Percentiles rank a stretch among this genome's conserved stretches.
Evolutionary conservation across 805 yeast genomes (phyloP).

Genomic region (Lipomyces starkeyi): DNA sequence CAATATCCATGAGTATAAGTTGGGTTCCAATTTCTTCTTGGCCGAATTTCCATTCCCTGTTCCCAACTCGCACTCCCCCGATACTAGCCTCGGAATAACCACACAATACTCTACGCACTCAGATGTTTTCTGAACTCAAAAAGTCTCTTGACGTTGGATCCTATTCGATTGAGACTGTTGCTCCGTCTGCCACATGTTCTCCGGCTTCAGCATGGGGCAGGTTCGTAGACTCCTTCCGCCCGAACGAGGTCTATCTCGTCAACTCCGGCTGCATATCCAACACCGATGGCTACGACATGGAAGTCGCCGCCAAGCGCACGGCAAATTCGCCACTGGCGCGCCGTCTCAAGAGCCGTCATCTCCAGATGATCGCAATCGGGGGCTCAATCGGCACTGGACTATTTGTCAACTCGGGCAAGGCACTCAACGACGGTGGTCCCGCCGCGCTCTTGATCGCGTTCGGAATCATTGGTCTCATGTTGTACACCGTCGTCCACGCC

Average conservation of each 20-base stretch:
- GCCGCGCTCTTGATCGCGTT: conserved; percentile 59
- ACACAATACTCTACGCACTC: not conserved
- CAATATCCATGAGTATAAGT: not conserved
- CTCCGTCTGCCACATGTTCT: not conserved
- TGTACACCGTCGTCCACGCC: conserved; percentile 58
- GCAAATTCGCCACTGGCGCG: conserved; percentile 65
- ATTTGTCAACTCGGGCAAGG: conserved; percentile 49
- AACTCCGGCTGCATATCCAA: not conserved
- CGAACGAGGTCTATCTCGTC: conserved; percentile 19
- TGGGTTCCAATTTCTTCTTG: not conserved
- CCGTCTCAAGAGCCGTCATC: conserved; percentile 47
- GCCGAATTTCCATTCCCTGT: not conserved
- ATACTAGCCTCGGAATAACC: no score
- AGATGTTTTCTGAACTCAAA: not conserved
- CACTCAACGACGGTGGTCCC: conserved; percentile 59
- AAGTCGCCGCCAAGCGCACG: conserved; percentile 34
- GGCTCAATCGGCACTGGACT: conserved; percentile 84
- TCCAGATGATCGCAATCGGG: conserved; percentile 75
- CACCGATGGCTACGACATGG: conserved; percentile 27
- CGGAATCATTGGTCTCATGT: conserved; percentile 56
- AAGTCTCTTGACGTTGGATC: not conserved
- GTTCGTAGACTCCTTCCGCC: conserved; percentile 33
- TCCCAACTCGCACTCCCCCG: not conserved
- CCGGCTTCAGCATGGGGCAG: conserved; percentile 21
- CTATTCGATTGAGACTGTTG: not conserved